Evolutionary conservation across 331 rosid genomes (phyloP), one percentile per base, ranked within the genome.

Genomic region (Pyracantha coccinea): DNA sequence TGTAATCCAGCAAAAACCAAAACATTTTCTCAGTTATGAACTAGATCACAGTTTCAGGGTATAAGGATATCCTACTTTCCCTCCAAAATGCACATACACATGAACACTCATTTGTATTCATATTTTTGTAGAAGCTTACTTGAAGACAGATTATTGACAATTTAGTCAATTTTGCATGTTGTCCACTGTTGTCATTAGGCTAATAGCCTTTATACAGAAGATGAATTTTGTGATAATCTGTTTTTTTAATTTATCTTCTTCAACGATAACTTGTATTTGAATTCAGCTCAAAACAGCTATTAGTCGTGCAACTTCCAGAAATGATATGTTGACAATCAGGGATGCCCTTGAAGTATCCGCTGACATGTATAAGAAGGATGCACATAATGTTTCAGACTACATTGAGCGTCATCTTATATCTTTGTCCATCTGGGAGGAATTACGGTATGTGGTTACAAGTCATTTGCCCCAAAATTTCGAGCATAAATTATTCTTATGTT

Each of bases 291-390:
- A 94, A 90, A 94, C 93, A 69, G 99, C 97, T 74, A 90, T 94
- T 77, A 86, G 82, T 75, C 96, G 97, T 60, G 99, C 99, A 80
- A 92, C 96, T 15, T 87, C 96, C 25, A 88, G 96, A 33, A 92
- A 89, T 85, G 99, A 94, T 84, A 52, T 82, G 81, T 23, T 76
- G 82, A 94, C 97, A 28, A 72, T 94, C 77, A 92, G 97, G 87
- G 99, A 94, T 81, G 99, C 97, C 77, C 93, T 92, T 84, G 99
- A 92, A 86, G 99, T 94, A 74, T 94, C 97, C 62, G 93, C 97
- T 72, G 97, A 92, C 75, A 89, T 94, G 93, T 89, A 74, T 76
- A 94, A 94, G 86, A 94, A 86, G 81, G 99, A 94, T 82, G 87
- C 79, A 21, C 86, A 86, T 77, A 92, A 90, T 80, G 97, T 92